These are phyloP conservation scores for Hsuehochloa calcarea DNA, from an alignment of 176 grass and related monocot species.

Conservation along the genomic window DNA sequence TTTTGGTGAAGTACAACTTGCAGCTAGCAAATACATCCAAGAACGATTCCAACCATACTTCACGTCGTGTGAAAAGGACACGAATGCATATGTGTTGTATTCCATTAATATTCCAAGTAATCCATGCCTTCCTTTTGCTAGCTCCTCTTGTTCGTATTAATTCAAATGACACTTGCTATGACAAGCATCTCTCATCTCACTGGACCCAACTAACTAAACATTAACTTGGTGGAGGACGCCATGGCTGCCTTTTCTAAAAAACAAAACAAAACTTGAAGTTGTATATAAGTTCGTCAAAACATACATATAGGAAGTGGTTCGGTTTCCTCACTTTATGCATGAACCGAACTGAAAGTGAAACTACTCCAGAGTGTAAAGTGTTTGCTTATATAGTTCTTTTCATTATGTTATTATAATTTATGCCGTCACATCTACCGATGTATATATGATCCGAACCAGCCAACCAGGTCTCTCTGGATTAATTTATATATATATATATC, in stretches of 20 bases:
- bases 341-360: background rate
- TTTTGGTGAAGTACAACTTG: constrained; percentile 3
- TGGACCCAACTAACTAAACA: background rate
- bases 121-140: background rate
- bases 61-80: background rate
- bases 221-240: background rate
- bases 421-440: background rate
- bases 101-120: background rate
- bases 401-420: background rate
- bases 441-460: background rate
- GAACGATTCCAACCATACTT: background rate
- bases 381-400: background rate
- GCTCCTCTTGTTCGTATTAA: background rate
- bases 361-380: background rate
- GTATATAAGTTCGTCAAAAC: background rate
- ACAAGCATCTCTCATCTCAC: background rate
- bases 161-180: background rate
- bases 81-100: background rate
- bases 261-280: background rate
- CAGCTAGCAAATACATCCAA: background rate
- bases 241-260: no score
- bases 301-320: background rate
- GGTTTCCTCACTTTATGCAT: background rate
- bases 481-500: background rate
- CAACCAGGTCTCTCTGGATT: background rate